Evolutionary conservation across 2,329 filamentous ascomycete species (phyloP).

Genomic region (Septoria linicola): DNA sequence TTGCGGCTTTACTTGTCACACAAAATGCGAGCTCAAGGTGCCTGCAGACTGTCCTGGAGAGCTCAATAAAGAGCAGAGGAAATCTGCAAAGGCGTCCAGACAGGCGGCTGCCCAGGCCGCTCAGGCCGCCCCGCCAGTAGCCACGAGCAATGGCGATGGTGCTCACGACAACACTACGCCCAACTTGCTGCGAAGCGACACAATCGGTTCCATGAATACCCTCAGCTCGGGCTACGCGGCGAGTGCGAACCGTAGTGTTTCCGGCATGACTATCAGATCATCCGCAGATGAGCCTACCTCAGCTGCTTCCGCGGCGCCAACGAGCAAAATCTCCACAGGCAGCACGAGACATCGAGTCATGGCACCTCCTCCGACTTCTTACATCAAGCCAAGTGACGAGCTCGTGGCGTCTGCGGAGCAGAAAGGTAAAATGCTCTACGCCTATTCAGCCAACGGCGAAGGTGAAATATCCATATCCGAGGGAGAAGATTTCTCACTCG

Average conservation of each 20-base stretch:
- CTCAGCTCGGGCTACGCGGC: conserved; percentile 84
- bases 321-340: conserved; percentile 19
- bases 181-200: conserved; percentile 73
- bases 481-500: conserved; percentile 70
- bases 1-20: conserved; percentile 97
- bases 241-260: conserved; percentile 73
- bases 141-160: conserved; percentile 30
- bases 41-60: conserved; percentile 94
- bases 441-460: conserved; percentile 75
- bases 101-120: conserved; percentile 71
- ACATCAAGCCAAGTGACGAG: conserved; percentile 64
- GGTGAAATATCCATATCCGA: conserved; percentile 81
- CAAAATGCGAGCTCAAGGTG: conserved; percentile 98
- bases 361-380: conserved; percentile 81
- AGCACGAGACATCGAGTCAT: conserved; percentile 65
- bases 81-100: conserved; percentile 83
- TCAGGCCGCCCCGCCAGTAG: conserved; percentile 29
- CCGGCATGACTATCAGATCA: conserved; percentile 56
- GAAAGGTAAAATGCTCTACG: conserved; percentile 84
- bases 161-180: conserved; percentile 51
- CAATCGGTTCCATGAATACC: conserved; percentile 73
- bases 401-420: conserved; percentile 53
- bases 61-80: conserved; percentile 89
- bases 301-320: conserved; percentile 14
- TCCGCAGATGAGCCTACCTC: conserved; percentile 40